Evolutionary conservation across 2,329 filamentous ascomycete species (phyloP).

Genomic region (Cercospora nicotianae): DNA sequence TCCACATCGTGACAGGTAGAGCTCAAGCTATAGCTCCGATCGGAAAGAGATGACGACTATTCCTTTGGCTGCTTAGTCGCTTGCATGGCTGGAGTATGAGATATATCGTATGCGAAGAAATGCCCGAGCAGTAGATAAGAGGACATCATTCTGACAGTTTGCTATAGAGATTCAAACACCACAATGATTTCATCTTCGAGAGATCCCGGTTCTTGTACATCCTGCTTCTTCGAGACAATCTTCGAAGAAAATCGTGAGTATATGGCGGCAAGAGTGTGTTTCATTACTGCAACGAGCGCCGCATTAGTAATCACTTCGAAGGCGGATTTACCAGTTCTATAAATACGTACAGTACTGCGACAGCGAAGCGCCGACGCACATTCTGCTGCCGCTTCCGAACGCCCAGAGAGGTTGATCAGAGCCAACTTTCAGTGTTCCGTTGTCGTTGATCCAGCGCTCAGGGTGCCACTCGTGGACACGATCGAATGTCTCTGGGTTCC

Average conservation of each 20-base stretch:
- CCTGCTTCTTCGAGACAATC: not conserved
- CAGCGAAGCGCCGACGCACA: not conserved
- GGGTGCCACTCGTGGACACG: not conserved
- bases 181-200: not conserved
- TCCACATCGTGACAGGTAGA: not conserved
- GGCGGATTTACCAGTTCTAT: no score
- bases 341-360: not conserved
- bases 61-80: not conserved
- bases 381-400: not conserved
- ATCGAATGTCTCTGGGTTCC: not conserved
- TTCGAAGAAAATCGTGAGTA: not conserved
- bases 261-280: not conserved
- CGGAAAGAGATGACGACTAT: not conserved
- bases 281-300: not conserved
- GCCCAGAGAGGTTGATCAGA: not conserved
- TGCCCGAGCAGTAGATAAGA: not conserved
- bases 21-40: not conserved
- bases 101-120: not conserved
- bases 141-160: not conserved
- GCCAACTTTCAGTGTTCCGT: not conserved
- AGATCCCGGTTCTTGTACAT: not conserved
- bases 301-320: no score
- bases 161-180: not conserved
- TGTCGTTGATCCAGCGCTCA: not conserved
- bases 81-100: no score